These are phyloP conservation scores for Penicillium longicatenatum DNA, from an alignment of 495 filamentous ascomycete genomes.

Conservation along the genomic window DNA sequence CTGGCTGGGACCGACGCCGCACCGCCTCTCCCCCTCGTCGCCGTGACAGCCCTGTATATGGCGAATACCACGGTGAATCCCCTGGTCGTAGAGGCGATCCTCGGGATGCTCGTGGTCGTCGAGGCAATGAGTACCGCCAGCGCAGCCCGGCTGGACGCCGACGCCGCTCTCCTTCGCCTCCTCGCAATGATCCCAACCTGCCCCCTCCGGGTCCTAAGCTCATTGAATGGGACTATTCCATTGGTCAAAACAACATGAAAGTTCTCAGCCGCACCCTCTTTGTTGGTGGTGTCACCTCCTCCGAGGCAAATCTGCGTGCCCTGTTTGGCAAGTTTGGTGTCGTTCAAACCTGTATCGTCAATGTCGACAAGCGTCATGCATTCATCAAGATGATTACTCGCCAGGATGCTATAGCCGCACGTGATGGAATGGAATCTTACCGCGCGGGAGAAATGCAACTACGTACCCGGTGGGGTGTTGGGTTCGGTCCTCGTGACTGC, in stretches of 20 bases:
- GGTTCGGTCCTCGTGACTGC: conserved; percentile 96
- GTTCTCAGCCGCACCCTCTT: conserved; percentile 95
- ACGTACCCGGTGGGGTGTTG: conserved; percentile 95
- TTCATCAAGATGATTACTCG: conserved; percentile 98
- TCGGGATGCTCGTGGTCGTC: conserved; percentile 56
- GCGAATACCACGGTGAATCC: conserved; percentile 63
- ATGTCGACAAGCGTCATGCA: conserved; percentile 94
- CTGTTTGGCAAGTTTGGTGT: conserved; percentile 78
- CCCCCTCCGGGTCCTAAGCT: conserved; percentile 70
- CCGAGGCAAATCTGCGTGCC: conserved; percentile 75
- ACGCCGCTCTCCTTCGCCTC: conserved; percentile 62
- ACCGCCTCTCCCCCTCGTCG: conserved; percentile 59
- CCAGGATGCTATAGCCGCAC: conserved; percentile 77
- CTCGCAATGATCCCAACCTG: conserved; percentile 52
- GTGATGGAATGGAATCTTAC: conserved; percentile 87
- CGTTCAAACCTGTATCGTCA: conserved; percentile 97
- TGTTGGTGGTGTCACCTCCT: conserved; percentile 90
- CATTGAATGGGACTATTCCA: conserved; percentile 73
- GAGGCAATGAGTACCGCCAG: conserved; percentile 72
- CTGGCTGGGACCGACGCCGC: conserved; percentile 61
- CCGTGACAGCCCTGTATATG: conserved; percentile 72
- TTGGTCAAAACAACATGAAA: conserved; percentile 79
- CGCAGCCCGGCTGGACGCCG: conserved; percentile 72
- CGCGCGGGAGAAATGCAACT: conserved; percentile 71
- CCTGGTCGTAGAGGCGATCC: conserved; percentile 62